Percentiles rank a stretch among this genome's conserved stretches.
Conservation (phyloP, 331 rosid species). For the Rosa hybrid region DNA sequence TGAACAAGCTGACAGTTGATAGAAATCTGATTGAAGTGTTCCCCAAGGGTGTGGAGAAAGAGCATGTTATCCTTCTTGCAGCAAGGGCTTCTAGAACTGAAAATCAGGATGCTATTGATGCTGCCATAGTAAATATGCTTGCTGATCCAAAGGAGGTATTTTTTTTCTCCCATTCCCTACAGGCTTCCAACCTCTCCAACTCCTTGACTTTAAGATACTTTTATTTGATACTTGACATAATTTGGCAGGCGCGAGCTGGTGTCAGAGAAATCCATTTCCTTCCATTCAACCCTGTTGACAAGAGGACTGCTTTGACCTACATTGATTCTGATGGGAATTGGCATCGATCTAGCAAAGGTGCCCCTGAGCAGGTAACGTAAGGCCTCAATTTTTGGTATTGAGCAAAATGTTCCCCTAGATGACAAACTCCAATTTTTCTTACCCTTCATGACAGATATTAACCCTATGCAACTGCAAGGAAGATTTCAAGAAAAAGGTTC, state of each 20-base stretch:
- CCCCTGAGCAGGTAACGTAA: conserved; percentile 90
- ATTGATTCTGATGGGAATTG: conserved; percentile 83
- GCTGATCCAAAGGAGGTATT: conserved; percentile 97
- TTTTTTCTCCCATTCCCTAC: conserved; percentile 1
- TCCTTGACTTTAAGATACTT: background rate
- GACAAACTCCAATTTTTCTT: conserved; percentile 18
- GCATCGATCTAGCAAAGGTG: conserved; percentile 97
- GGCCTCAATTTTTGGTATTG: conserved; percentile 3
- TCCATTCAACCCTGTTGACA: conserved; percentile 96
- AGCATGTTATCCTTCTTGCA: conserved; percentile 77
- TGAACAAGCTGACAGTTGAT: conserved; percentile 84
- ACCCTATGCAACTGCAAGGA: conserved; percentile 91
- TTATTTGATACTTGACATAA: conserved; percentile 8
- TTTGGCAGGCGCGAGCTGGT: conserved; percentile 90
- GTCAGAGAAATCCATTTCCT: conserved; percentile 87
- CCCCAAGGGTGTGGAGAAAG: conserved; percentile 89
- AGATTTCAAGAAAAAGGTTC: conserved; percentile 76
- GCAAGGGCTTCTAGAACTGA: conserved; percentile 99
- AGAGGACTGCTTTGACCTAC: conserved; percentile 96
- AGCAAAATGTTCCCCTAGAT: conserved; percentile 15
- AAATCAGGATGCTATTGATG: conserved; percentile 98
- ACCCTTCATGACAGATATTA: conserved; percentile 55
- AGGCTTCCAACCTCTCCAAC: background rate
- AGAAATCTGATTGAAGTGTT: conserved; percentile 83
- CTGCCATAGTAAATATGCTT: conserved; percentile 98